Conservation (phyloP, 2,329 filamentous ascomycete species). For the Coniochaeta pulveracea region DNA sequence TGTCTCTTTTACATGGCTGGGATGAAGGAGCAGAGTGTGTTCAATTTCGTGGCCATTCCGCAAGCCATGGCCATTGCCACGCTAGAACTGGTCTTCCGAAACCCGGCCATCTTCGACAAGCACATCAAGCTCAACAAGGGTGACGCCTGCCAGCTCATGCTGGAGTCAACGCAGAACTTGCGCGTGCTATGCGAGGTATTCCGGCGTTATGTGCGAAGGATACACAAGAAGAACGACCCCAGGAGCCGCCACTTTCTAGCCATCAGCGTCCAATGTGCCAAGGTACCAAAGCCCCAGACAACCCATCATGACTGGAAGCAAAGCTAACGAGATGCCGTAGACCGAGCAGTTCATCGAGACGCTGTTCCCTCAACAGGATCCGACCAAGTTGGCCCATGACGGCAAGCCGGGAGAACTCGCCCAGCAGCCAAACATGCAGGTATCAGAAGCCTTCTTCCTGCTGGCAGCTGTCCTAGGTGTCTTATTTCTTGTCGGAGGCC, state of each 20-base stretch:
- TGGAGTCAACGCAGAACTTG: slow-evolving; percentile 84
- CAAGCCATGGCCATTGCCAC: slow-evolving; percentile 97
- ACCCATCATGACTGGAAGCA: not conserved
- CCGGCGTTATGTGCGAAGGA: slow-evolving; percentile 63
- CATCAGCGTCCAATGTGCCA: slow-evolving; percentile 83
- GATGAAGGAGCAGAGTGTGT: slow-evolving; percentile 89
- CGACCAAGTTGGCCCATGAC: slow-evolving; percentile 41
- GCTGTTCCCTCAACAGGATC: slow-evolving; percentile 77
- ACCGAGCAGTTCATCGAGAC: slow-evolving; percentile 94
- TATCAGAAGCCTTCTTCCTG: slow-evolving; percentile 55
- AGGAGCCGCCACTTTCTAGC: slow-evolving; percentile 84
- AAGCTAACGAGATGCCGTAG: slow-evolving; percentile 29
- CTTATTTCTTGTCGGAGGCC: slow-evolving; percentile 56
- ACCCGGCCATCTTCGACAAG: slow-evolving; percentile 71
- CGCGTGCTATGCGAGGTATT: slow-evolving; percentile 73
- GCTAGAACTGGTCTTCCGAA: slow-evolving; percentile 83
- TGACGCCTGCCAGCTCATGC: slow-evolving; percentile 83
- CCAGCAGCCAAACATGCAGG: slow-evolving; percentile 33
- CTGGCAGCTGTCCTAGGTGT: slow-evolving; percentile 53
- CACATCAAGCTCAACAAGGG: slow-evolving; percentile 98
- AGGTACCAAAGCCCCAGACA: slow-evolving; percentile 37
- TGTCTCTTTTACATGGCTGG: slow-evolving; percentile 97
- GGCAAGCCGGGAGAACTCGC: slow-evolving; percentile 21
- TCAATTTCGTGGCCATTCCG: slow-evolving; percentile 97
- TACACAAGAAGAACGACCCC: slow-evolving; percentile 89